phyloP scores from a whole-genome alignment of 2,329 filamentous ascomycete genomes.

The Ascochyta rabiei region DNA sequence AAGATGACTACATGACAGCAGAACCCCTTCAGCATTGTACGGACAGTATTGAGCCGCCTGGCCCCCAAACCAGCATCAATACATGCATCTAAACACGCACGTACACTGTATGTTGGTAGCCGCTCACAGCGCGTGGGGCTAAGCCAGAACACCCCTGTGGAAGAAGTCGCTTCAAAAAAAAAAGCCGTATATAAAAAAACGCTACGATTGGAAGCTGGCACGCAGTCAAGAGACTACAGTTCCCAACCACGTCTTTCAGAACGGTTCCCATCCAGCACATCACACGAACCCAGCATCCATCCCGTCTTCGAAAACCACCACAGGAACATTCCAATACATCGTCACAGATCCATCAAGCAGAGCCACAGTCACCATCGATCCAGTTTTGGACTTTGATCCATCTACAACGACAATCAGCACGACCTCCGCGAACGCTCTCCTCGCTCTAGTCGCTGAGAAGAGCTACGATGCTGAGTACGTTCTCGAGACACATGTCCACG shows the following conservation, averaged over 20 bases:
- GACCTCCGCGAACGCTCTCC: conserved; percentile 58
- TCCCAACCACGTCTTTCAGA: neutral
- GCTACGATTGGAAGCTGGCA: neutral
- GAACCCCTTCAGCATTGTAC: neutral
- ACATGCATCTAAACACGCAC: neutral
- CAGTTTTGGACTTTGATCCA: conserved; percentile 64
- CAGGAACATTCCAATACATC: conserved; percentile 66
- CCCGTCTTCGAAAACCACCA: conserved; percentile 49
- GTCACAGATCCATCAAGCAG: conserved; percentile 60
- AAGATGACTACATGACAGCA: too few relatives aligned
- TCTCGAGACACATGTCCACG: conserved; percentile 68
- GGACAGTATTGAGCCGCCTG: neutral
- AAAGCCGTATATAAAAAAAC: neutral
- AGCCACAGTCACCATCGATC: conserved; percentile 64
- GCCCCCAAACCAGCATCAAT: neutral
- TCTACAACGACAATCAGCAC: conserved; percentile 55
- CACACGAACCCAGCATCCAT: conserved; percentile 23
- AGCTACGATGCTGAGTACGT: conserved; percentile 59
- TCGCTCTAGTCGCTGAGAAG: conserved; percentile 52
- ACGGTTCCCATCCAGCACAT: neutral
- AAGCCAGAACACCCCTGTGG: neutral
- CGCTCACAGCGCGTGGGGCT: neutral
- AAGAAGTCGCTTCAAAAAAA: neutral
- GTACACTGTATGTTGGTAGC: neutral
- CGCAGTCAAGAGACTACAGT: neutral